Conservation (phyloP, 495 filamentous ascomycete species). For the Penicillium dipodomyicola region DNA sequence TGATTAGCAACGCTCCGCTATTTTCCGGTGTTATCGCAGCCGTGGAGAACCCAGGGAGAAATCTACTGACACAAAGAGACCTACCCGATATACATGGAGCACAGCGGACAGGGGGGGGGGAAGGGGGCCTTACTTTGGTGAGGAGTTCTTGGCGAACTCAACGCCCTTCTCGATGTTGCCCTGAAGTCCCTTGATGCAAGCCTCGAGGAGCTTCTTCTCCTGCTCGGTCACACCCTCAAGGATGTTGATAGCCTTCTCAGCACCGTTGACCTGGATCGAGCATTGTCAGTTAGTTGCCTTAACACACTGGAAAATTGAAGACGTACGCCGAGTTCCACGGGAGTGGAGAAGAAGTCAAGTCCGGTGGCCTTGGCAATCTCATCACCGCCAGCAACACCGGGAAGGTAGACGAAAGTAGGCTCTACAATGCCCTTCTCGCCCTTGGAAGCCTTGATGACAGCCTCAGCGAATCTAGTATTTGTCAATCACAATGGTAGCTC, state of each 20-base stretch:
- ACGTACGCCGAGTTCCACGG: slow-evolving; percentile 90
- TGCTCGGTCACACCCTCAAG: slow-evolving; percentile 68
- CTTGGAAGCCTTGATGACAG: slow-evolving; percentile 80
- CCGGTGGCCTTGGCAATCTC: slow-evolving; percentile 78
- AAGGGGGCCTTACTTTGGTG: slow-evolving; percentile 61
- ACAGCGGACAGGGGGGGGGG: slow-evolving; percentile 20
- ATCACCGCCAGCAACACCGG: slow-evolving; percentile 83
- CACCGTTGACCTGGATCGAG: slow-evolving; percentile 66
- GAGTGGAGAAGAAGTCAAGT: slow-evolving; percentile 92
- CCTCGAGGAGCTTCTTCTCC: slow-evolving; percentile 84
- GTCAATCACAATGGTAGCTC: slow-evolving; percentile 26
- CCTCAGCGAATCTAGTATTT: slow-evolving; percentile 77
- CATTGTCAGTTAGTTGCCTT: slow-evolving; percentile 17
- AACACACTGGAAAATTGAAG: not conserved
- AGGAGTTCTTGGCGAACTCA: slow-evolving; percentile 81
- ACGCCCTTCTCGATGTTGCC: slow-evolving; percentile 93
- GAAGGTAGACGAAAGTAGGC: slow-evolving; percentile 92
- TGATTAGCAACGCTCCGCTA: slow-evolving; percentile 42
- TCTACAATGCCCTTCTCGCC: slow-evolving; percentile 90
- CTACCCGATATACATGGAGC: not conserved
- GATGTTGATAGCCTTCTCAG: slow-evolving; percentile 76
- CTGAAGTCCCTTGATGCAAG: slow-evolving; percentile 70
- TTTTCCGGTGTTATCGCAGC: slow-evolving; percentile 1
- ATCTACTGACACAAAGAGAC: slow-evolving; percentile 6
- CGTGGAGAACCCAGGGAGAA: slow-evolving; percentile 2